Percentiles rank a stretch among this genome's conserved stretches.
Conservation (phyloP, 1,139 yeast genomes). For the Entelexis paramagnoliae region DNA sequence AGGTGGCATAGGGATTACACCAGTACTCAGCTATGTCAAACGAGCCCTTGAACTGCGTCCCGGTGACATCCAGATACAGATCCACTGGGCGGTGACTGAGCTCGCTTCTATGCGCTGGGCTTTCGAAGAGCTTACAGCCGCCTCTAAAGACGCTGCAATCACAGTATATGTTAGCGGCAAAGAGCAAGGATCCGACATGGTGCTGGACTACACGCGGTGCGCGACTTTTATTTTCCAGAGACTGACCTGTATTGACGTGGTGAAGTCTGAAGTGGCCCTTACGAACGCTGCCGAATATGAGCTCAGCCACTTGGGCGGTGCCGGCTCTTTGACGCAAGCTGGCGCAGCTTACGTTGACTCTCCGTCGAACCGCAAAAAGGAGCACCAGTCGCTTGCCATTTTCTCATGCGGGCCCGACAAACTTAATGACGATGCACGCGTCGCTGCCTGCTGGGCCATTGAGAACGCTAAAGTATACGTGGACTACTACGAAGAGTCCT, state of each 20-base stretch:
- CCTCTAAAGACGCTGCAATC: background rate
- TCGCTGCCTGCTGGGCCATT: constrained; percentile 25
- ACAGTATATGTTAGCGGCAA: constrained; percentile 26
- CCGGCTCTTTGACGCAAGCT: constrained; percentile 33
- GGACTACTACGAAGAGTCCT: constrained; percentile 38
- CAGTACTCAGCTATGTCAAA: constrained; percentile 30
- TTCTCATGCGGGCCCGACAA: constrained; percentile 38
- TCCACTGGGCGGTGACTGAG: constrained; percentile 47
- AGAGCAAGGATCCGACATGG: constrained; percentile 58
- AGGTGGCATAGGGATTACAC: constrained; percentile 64
- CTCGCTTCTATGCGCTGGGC: constrained; percentile 42
- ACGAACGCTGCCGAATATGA: background rate
- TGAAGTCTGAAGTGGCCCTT: background rate
- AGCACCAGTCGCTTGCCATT: constrained; percentile 28
- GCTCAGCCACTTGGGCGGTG: constrained; percentile 27
- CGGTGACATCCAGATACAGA: constrained; percentile 31
- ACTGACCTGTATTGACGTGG: background rate
- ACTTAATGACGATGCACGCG: constrained; percentile 35
- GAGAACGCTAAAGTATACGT: constrained; percentile 28
- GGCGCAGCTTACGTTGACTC: constrained; percentile 12
- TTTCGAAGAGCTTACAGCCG: constrained; percentile 33
- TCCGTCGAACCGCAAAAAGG: background rate
- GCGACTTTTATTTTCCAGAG: background rate
- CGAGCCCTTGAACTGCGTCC: constrained; percentile 13
- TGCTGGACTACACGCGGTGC: constrained; percentile 39